Percentiles rank a stretch among this genome's conserved stretches.
phyloP scores from a whole-genome alignment of 2,329 filamentous ascomycete species.

The Trichophyton schoenleinii region DNA sequence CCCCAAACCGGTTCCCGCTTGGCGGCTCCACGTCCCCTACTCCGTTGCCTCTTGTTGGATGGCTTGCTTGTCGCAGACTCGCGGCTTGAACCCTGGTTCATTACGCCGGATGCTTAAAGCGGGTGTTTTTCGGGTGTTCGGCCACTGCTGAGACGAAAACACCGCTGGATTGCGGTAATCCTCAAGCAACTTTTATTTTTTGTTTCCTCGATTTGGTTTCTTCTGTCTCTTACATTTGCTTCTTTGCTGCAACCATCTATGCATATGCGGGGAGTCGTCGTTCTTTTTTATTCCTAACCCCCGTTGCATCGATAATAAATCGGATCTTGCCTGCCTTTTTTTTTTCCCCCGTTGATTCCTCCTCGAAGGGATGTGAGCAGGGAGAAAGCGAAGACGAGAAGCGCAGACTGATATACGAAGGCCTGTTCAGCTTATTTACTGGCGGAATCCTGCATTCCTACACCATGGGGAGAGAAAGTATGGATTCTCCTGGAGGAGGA shows the following conservation, averaged over 20 bases:
- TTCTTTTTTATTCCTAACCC: background rate
- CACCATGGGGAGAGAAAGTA: background rate
- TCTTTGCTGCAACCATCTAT: background rate
- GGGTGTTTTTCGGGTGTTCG: constrained; percentile 3
- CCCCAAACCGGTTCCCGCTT: background rate
- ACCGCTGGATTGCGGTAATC: background rate
- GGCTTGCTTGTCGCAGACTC: background rate
- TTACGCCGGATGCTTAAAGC: background rate
- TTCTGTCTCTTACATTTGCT: background rate
- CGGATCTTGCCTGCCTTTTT: too few species aligned
- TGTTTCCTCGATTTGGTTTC: background rate
- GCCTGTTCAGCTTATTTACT: too few species aligned
- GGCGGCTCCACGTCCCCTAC: background rate
- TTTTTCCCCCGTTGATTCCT: too few species aligned
- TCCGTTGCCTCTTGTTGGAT: background rate
- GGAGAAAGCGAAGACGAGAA: too few species aligned
- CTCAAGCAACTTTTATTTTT: background rate
- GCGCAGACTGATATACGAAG: too few species aligned
- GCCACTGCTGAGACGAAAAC: background rate
- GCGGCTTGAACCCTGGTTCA: background rate
- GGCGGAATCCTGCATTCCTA: background rate
- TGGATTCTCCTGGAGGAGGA: background rate
- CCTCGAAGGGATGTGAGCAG: too few species aligned
- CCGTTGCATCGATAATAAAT: too few species aligned
- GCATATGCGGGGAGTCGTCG: background rate